phyloP scores from a whole-genome alignment of 768 basidiomycete species.

The Arthromyces matolae region DNA sequence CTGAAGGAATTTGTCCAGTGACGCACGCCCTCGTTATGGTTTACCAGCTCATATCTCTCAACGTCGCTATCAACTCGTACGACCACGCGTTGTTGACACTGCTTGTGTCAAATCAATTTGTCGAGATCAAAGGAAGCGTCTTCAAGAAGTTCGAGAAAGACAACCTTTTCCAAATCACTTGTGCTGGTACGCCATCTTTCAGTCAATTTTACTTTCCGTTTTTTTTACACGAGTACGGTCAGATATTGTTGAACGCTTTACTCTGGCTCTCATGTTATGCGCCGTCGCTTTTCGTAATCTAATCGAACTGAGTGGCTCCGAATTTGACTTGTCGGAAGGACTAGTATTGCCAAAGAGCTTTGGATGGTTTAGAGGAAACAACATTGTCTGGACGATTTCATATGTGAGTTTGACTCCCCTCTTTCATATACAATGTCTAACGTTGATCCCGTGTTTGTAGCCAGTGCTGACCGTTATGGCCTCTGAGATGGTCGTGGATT shows the following conservation, averaged over 20 bases:
- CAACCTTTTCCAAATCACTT: slow-evolving; percentile 96
- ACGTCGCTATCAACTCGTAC: slow-evolving; percentile 97
- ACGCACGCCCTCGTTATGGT: slow-evolving; percentile 92
- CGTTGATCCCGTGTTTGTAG: slow-evolving; percentile 35
- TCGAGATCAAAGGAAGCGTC: slow-evolving; percentile 98
- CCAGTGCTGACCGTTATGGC: slow-evolving; percentile 88
- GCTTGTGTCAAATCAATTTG: slow-evolving; percentile 96
- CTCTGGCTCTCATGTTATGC: slow-evolving; percentile 83
- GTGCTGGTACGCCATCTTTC: slow-evolving; percentile 71
- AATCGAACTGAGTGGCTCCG: slow-evolving; percentile 89
- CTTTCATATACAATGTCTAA: not conserved
- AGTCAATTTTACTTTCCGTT: not conserved
- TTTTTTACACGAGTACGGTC: not conserved
- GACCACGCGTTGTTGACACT: slow-evolving; percentile 93
- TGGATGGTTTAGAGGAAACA: slow-evolving; percentile 78
- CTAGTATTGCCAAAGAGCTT: slow-evolving; percentile 79
- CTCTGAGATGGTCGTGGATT: slow-evolving; percentile 94
- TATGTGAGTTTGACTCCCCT: slow-evolving; percentile 53
- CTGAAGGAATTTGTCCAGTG: slow-evolving; percentile 40
- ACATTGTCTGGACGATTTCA: slow-evolving; percentile 82
- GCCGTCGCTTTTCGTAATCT: slow-evolving; percentile 93
- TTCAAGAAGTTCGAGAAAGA: slow-evolving; percentile 99
- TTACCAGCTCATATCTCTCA: slow-evolving; percentile 91
- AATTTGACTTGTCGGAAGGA: slow-evolving; percentile 73
- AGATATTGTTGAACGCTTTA: slow-evolving; percentile 99